Base-by-base conservation (phyloP, 192 early-diverging fungal genomes). In the Umbelopsis vinacea region DNA sequence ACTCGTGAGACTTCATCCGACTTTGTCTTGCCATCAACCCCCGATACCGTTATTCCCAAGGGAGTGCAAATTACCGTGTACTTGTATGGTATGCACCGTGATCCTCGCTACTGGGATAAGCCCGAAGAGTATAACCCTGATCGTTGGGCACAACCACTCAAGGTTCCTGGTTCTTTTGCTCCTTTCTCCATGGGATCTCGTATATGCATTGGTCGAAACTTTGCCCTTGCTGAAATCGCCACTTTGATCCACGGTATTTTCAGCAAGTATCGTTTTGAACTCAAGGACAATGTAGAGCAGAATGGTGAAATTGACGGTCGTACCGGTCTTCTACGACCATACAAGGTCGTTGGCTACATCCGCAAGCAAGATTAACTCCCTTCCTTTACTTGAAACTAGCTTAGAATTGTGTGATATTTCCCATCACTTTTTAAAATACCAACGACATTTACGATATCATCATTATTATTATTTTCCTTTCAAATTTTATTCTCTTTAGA, bases 11-110 rank as follows among this genome's bases (percentile, higher is more conserved):
- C 69, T 6, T 10, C 26, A 1, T 2, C 10, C 2, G 46, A 46
- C 33, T 54, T 52, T 29, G 52, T 52, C 21, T 35, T 71, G 11
- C 69, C 69, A 9, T 71, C 69, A 0, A 19, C 17, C 4, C 69
- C 69, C 14, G 23, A 71, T 45, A 37, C 53, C 24, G 33, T 71
- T 7, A 71, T 71, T 37, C 69, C 69, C 9, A 55, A 52, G 15
- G 38, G 50, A 17, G 50, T 52, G 50, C 46, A 71, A 29, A 37
- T 71, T 9, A 55, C 50, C 2, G 52, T 52, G 50, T 71, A 54
- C 37, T 35, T 71, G n/a, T 71, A 24, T 12, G 69, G 69, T 19
- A 52, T 71, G 69, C 69, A 71, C 23, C 45, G 69, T 10, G 69
- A 71, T 37, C 69, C 69, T 22, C 22, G 35, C 11, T 71, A 38